Base-by-base conservation (phyloP, 73 alveolate species). In the Blepharisma japonicum region DNA sequence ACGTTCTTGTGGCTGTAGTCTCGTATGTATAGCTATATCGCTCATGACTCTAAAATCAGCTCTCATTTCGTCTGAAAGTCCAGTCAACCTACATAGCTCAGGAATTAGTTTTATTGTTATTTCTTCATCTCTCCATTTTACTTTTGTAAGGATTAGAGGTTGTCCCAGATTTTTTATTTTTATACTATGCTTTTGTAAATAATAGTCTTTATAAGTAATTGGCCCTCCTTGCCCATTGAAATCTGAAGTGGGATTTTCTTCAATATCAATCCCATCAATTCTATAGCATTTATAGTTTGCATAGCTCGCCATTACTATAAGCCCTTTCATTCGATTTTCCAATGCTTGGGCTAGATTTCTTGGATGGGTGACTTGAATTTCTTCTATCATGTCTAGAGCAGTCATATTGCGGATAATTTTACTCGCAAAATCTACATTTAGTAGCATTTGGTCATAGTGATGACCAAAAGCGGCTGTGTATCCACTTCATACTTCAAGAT, bases 221-320 rank as follows among this genome's bases (percentile, higher is more conserved):
- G 71, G 71, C 25, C 79, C 79, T 8, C 9, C 79, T 18, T 46
- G 7, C 6, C 55, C 14, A 7, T 68, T 71, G 76, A 68, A 68
- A 7, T 8, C 71, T 6, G 79, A 68, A 71, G 6, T 18, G 25
- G 86, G 85, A 45, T 38, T 32, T 1, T 55, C 53, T 21, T 82
- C 78, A 6, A 79, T 54, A 77, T 82, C 89, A 27, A 82, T 89
- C 6, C 56, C 83, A 27, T 77, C 81, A 7, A 82, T 80, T 56
- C 84, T 76, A 61, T 82, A 82, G 18, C 76, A 82, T 68, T 76
- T 53, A 6, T 82, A 25, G n/a, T 78, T 78, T n/a, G n/a, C n/a
- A 23, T 82, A 78, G 14, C 38, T 79, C n/a, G 89, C 77, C 87
- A 82, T 82, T 27, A 82, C 86, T 18, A 82, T 78, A 42, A 77